Base-by-base conservation (phyloP, 2,329 filamentous ascomycete species). In the Stachybotrys elegans region DNA sequence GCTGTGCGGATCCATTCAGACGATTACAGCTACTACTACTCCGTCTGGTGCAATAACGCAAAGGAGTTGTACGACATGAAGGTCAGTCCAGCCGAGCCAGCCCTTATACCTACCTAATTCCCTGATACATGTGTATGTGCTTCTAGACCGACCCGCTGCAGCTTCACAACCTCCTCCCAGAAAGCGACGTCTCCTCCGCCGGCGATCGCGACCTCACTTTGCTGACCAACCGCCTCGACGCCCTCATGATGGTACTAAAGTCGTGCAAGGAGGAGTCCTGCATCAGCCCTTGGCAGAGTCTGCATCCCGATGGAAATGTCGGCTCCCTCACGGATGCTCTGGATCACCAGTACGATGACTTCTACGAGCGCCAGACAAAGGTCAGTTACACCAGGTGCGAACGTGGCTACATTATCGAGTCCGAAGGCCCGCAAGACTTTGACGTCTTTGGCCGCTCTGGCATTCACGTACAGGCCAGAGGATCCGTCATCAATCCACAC, bases 161-260 rank as follows among this genome's bases (percentile, higher is more conserved):
- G 23, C 19, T 23, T 6, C 22, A 20, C 19, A 39, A 39, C 21
- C 17, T 39, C 6, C n/a, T 39, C 8, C 21, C 7, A 7, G 19
- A 13, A 39, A 11, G 22, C 9, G 32, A 35, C 12, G 16, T n/a
- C n/a, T n/a, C n/a, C n/a, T n/a, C n/a, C n/a, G n/a, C 39, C 27
- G 13, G 42, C 67, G n/a, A 54, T 67, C 7, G 57, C 12, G 68
- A 29, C 14, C 8, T 29, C 25, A 29, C 8, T 14, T 29, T 70
- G 46, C 62, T 79, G 3, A 54, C 72, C 13, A 59, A 66, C n/a
- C 71, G 77, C 6, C 67, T 84, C 1, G 79, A 83, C 50, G 67
- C 78, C 2, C 66, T 84, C 3, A 64, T 82, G 13, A 66, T 83
- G 42, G 76, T 81, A 2, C 68, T 79, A 37, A 83, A 83, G 63